phyloP scores from a whole-genome alignment of 2,329 filamentous ascomycete genomes.

The Phoma herbarum region DNA sequence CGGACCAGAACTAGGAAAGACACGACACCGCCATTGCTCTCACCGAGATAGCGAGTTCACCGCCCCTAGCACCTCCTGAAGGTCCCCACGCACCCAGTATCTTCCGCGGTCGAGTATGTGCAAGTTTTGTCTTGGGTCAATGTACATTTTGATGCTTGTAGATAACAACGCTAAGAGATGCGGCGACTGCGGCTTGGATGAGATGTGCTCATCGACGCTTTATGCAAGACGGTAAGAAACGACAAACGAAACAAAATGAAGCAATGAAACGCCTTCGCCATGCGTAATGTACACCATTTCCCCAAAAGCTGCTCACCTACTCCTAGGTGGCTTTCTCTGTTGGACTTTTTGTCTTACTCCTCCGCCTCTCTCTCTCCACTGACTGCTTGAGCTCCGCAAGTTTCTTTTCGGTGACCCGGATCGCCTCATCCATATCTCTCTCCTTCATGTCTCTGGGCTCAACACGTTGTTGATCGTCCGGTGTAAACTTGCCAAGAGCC shows the following conservation, averaged over 20 bases:
- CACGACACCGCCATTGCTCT: too few species aligned
- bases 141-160: background rate
- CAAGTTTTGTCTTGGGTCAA: too few species aligned
- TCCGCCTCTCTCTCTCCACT: slow-evolving; percentile 53
- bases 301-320: background rate
- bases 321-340: slow-evolving; percentile 26
- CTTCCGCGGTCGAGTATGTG: too few species aligned
- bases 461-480: slow-evolving; percentile 58
- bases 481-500: slow-evolving; percentile 32
- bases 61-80: too few species aligned
- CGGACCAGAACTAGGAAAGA: too few species aligned
- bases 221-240: background rate
- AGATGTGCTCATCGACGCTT: background rate
- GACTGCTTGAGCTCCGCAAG: slow-evolving; percentile 78
- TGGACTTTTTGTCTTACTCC: slow-evolving; percentile 30
- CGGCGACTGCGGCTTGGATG: background rate
- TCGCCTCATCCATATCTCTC: slow-evolving; percentile 79
- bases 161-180: slow-evolving; percentile 11
- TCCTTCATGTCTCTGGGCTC: slow-evolving; percentile 68
- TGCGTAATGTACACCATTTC: slow-evolving; percentile 15
- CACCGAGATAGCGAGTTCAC: too few species aligned
- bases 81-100: too few species aligned
- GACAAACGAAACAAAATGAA: background rate
- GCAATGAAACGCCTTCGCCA: slow-evolving; percentile 18
- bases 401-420: slow-evolving; percentile 85